These are phyloP conservation scores for Marchantia paleacea DNA, from an alignment of 225 moss, liverwort and hornwort species.

Conservation along the genomic window DNA sequence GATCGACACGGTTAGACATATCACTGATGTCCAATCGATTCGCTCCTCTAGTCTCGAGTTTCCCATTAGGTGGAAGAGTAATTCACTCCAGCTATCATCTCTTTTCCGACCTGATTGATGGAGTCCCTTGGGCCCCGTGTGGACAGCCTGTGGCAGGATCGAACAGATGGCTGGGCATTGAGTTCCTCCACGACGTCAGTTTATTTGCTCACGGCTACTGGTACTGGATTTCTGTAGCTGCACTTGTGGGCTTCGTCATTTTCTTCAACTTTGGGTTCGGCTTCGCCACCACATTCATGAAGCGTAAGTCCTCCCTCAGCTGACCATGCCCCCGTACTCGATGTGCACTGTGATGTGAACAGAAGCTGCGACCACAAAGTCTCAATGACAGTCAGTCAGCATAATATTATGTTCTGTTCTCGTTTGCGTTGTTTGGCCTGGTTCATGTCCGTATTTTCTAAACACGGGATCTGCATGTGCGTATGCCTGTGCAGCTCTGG, in stretches of 20 bases:
- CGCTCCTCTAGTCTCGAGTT: background rate
- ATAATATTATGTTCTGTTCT: too few relatives aligned
- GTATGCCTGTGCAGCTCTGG: background rate
- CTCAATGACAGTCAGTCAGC: too few relatives aligned
- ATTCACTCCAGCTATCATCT: too few relatives aligned
- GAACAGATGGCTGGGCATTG: conserved; percentile 22
- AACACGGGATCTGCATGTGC: background rate
- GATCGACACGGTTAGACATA: too few relatives aligned
- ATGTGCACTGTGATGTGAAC: too few relatives aligned
- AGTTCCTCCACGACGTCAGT: conserved; percentile 18
- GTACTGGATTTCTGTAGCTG: conserved; percentile 26
- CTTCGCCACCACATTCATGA: background rate
- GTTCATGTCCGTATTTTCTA: background rate
- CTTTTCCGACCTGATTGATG: background rate
- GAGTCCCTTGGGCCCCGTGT: background rate
- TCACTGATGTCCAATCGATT: background rate
- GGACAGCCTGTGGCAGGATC: background rate
- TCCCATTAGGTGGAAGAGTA: too few relatives aligned
- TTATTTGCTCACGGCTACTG: conserved; percentile 26
- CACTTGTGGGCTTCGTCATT: conserved; percentile 15
- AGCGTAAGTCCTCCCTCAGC: background rate
- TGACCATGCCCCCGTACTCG: background rate
- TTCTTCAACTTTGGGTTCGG: conserved; percentile 23
- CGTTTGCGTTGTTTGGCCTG: too few relatives aligned
- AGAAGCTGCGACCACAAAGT: too few relatives aligned